Base-by-base conservation (phyloP, 768 basidiomycete species). In the Saitozyma sp. region DNA sequence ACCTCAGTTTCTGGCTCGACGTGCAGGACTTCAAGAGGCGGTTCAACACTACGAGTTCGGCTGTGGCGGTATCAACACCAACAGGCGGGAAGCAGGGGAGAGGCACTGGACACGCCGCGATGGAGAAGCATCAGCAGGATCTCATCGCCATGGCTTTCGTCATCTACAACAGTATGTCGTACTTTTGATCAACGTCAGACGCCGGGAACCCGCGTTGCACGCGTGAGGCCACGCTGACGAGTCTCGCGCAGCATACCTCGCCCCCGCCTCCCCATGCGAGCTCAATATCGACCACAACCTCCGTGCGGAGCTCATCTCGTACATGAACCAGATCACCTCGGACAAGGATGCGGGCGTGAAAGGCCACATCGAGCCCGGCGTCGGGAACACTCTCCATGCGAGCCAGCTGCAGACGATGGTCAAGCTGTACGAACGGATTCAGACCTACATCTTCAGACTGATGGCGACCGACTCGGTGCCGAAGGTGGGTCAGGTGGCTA, bases 401-500 rank as follows among this genome's bases (percentile, higher is more conserved):
- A 97, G 91, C 46, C 95, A 98, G 78, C 82, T 99, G 50, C 92
- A 95, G 81, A 90, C 86, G 50, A 89, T 98, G 85, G 91, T 99
- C 69, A 83, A 86, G 68, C 80, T 97, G 69, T 99, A 98, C 79
- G 94, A 94, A 79, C 87, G 94, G 60, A 99, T 99, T 59, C 96
- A 98, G 81, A 89, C 85, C 19, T 94, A 98, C 74, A 92, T 98
- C 67, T 98, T 98, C 84, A 86, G 95, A 52, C 78, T 99, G 71
- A 95, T 99, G 91, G 93, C 96, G 16, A 95, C 94, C 59, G 96
- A 99, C 79, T 97, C 95, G 8, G 89, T 99, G n/a, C 96, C 96
- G 13, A 95, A 95, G 85, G 77, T 75, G 61, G 57, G 76, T 65
- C 8, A 14, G 14, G 43, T 54, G 17, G 19, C 19, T 29, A 37